A percentile compares a stretch with the other conserved stretches of the same genome.
phyloP scores from a whole-genome alignment of 139 green algal species.

The Chlorella sp. region DNA sequence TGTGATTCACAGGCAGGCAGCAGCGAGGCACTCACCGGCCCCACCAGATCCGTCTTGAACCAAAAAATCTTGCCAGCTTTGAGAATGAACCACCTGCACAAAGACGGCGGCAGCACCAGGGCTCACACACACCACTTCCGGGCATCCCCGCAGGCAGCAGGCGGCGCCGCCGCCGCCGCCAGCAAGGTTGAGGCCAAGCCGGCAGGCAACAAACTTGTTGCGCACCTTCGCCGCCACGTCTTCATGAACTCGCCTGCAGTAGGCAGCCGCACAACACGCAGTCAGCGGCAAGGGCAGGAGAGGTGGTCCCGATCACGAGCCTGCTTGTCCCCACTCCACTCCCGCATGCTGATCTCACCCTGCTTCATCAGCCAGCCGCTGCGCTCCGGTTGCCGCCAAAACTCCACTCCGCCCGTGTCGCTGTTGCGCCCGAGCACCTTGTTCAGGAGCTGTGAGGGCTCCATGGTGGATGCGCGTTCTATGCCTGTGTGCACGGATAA shows the following conservation, averaged over 20 bases:
- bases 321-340: not conserved
- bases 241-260: conserved; percentile 94
- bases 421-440: too few relatives aligned
- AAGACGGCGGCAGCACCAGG: not conserved
- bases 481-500: too few relatives aligned
- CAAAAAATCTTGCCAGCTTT: conserved; percentile 99
- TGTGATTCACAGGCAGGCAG: too few relatives aligned
- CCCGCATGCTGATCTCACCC: conserved; percentile 57
- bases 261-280: too few relatives aligned
- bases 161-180: not conserved
- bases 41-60: conserved; percentile 95
- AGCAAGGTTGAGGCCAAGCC: not conserved
- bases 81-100: conserved; percentile 94
- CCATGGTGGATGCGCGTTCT: too few relatives aligned
- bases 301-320: not conserved
- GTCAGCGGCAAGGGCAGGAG: not conserved
- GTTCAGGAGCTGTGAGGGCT: too few relatives aligned
- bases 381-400: conserved; percentile 88
- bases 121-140: not conserved
- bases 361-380: conserved; percentile 95
- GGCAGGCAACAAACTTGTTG: not conserved
- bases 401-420: conserved; percentile 80
- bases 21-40: conserved; percentile 53
- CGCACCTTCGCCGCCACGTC: conserved; percentile 89
- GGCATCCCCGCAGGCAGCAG: not conserved